Percentiles rank a stretch among this genome's conserved stretches.
Conservation (phyloP, 208 protist genomes). For the Crithidia brevicula region DNA sequence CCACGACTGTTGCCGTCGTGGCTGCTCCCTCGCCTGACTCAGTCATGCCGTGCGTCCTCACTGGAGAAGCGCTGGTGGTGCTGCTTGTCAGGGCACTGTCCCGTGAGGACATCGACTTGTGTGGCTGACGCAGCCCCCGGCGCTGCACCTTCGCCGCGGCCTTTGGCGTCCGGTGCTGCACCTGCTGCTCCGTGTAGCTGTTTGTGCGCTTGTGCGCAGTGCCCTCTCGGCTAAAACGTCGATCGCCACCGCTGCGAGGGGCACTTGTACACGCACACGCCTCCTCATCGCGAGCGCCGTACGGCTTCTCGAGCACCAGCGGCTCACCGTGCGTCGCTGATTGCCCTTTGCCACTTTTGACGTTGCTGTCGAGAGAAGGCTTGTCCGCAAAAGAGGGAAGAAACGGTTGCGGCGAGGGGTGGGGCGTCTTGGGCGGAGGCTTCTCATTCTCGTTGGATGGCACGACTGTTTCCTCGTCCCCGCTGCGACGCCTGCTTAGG, state of each 20-base stretch:
- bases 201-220: slow-evolving; percentile 4
- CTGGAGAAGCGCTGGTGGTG: neutral
- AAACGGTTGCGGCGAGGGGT: neutral
- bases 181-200: neutral
- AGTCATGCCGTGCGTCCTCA: too few species aligned
- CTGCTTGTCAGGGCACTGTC: neutral
- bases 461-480: neutral
- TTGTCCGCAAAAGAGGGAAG: neutral
- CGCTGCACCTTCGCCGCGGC: neutral
- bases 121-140: neutral
- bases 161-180: neutral
- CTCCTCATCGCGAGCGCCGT: neutral
- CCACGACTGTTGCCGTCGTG: too few species aligned
- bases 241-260: neutral
- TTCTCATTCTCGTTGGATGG: neutral
- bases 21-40: too few species aligned
- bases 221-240: too few species aligned
- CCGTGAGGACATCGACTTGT: neutral
- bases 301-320: neutral
- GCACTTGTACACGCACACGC: slow-evolving; percentile 5
- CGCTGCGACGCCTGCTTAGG: slow-evolving; percentile 2
- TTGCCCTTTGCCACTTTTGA: neutral
- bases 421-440: neutral
- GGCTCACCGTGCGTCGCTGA: neutral
- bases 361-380: too few species aligned